Percentiles rank a stretch among this genome's conserved stretches.
These are phyloP conservation scores for Diaporthe ampelina DNA, from an alignment of 2,329 filamentous ascomycete species.

Conservation along the genomic window DNA sequence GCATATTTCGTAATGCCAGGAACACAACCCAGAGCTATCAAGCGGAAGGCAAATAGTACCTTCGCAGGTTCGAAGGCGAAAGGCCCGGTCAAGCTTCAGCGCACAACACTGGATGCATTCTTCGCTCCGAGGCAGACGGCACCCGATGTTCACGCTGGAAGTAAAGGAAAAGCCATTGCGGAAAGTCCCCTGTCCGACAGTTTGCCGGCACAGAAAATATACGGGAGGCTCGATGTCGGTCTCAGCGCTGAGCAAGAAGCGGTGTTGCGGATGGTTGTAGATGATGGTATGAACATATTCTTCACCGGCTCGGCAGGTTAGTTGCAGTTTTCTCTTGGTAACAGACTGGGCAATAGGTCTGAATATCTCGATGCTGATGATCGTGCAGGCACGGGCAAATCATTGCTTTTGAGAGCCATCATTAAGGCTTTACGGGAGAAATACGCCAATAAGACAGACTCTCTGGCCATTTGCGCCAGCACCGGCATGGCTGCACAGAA, in stretches of 20 bases:
- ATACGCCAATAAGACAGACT: slow-evolving; percentile 72
- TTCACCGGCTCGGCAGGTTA: slow-evolving; percentile 76
- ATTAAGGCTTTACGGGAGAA: slow-evolving; percentile 76
- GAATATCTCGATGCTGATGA: neutral
- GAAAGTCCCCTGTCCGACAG: neutral
- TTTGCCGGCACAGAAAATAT: too few species aligned
- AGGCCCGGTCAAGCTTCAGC: neutral
- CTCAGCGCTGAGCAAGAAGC: slow-evolving; percentile 78
- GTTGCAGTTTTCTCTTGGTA: neutral
- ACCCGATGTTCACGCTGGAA: too few species aligned
- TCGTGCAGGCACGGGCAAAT: slow-evolving; percentile 77
- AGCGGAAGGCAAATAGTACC: neutral
- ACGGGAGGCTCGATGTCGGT: neutral
- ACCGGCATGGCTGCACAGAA: slow-evolving; percentile 83
- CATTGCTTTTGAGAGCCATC: slow-evolving; percentile 79
- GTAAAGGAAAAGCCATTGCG: too few species aligned
- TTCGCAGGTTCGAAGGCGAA: neutral
- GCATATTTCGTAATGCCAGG: neutral
- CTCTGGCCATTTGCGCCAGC: slow-evolving; percentile 80
- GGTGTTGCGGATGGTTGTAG: slow-evolving; percentile 75
- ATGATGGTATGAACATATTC: slow-evolving; percentile 79
- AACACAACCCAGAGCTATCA: neutral
- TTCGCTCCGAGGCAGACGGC: slow-evolving; percentile 5
- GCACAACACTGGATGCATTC: slow-evolving; percentile 24
- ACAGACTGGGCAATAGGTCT: fast-evolving